Conservation (phyloP, 148 eudicot genomes). For the Cornus suecica region DNA sequence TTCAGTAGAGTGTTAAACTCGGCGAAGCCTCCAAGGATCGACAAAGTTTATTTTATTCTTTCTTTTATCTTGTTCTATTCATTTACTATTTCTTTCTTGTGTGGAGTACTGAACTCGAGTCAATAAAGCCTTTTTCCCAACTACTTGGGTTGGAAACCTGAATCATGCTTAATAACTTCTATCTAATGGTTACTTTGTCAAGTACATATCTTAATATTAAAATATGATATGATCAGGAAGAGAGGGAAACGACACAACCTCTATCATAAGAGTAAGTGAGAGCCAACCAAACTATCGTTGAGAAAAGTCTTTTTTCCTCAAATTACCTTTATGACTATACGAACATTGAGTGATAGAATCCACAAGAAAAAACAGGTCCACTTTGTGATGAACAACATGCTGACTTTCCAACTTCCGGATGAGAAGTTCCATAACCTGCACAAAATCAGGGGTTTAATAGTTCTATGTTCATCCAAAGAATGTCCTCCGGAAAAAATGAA, state of each 20-base stretch:
- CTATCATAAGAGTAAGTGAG: neutral
- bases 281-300: neutral
- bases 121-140: too few species aligned
- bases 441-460: neutral
- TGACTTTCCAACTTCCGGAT: slow-evolving; percentile 76
- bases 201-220: too few species aligned
- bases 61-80: too few species aligned
- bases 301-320: neutral
- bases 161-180: too few species aligned
- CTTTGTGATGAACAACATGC: slow-evolving; percentile 71
- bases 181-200: too few species aligned
- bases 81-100: too few species aligned
- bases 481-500: neutral
- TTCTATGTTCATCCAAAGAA: neutral
- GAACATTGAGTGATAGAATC: slow-evolving; percentile 97
- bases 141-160: too few species aligned
- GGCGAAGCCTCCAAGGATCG: too few species aligned
- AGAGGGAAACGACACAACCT: neutral
- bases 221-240: too few species aligned
- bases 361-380: slow-evolving; percentile 90
- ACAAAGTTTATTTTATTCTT: too few species aligned
- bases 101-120: too few species aligned
- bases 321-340: slow-evolving; percentile 81
- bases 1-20: too few species aligned
- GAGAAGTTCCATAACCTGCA: slow-evolving; percentile 93